A percentile compares a stretch with the other conserved stretches of the same genome.
Evolutionary conservation across 192 early-diverging fungal genomes (phyloP).

Genomic region (Radiomyces spectabilis): DNA sequence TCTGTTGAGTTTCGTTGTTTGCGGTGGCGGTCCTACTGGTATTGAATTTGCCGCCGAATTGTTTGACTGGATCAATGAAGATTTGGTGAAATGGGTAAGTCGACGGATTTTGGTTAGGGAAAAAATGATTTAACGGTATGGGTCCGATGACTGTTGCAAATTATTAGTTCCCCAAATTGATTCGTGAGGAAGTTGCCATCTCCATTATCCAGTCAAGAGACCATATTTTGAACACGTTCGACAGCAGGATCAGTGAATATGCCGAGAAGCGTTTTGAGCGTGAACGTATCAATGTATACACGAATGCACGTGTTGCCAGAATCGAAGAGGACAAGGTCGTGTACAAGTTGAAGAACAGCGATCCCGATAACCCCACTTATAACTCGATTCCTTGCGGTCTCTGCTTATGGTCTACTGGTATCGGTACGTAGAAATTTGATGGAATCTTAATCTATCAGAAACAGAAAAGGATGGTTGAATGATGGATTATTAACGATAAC

Average conservation of each 20-base stretch:
- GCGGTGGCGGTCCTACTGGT: conserved; percentile 64
- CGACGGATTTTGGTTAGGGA: neutral
- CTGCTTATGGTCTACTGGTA: conserved; percentile 50
- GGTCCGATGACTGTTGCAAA: neutral
- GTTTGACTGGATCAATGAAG: conserved; percentile 48
- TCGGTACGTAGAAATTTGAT: conserved; percentile 25
- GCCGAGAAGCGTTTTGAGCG: conserved; percentile 59
- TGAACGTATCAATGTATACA: conserved; percentile 57
- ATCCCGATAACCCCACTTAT: conserved; percentile 13
- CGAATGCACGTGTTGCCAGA: conserved; percentile 56
- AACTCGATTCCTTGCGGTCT: conserved; percentile 37
- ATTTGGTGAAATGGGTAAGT: conserved; percentile 50
- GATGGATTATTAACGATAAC: neutral
- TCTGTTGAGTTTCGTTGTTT: conserved; percentile 63
- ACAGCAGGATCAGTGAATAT: conserved; percentile 53
- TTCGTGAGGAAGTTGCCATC: conserved; percentile 45
- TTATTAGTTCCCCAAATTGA: conserved; percentile 56
- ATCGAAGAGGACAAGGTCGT: conserved; percentile 47
- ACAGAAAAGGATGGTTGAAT: too few species aligned
- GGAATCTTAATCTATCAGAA: too few species aligned
- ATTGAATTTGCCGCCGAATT: conserved; percentile 62
- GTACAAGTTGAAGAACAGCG: conserved; percentile 41
- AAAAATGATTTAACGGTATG: neutral
- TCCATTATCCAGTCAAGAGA: conserved; percentile 59
- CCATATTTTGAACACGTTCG: conserved; percentile 72